Base-by-base conservation (phyloP, 441 rosid genomes). In the Pelargonium australe region DNA sequence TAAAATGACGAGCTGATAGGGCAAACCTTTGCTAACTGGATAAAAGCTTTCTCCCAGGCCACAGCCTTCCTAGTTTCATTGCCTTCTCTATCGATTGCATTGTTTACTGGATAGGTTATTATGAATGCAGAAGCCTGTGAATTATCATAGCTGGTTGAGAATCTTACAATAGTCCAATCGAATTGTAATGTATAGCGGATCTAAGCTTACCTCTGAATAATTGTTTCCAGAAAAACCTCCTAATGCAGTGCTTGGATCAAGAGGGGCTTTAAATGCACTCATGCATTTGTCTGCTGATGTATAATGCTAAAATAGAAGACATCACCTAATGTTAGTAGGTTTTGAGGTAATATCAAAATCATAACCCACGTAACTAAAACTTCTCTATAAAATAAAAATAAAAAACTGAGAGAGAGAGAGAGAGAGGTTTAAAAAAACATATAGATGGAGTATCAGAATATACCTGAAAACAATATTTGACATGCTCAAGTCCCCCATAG, bases 31-130 rank as follows among this genome's bases (percentile, higher is more conserved):
- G 85, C 97, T 68, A 90, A 80, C 71, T 82, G 91, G 77, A 95
- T 82, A 80, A 95, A 95, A 62, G 95, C 93, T 87, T 90, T 92
- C 87, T 95, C 99, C 99, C 99, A 95, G 67, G 92, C 96, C 63
- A 92, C 80, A 34, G 97, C 97, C 78, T 76, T 90, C 57, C 68
- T 84, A 57, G 81, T 92, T 86, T 81, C 87, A 78, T 84, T 90
- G 64, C 89, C 87, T 75, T 89, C 76, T 68, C 80, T 85, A 72
- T 81, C 83, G 37, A 90, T 75, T 23, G 78, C 89, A 61, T 90
- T 95, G 89, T 89, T 87, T 70, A 89, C 93, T 66, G 98, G 99
- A 84, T 90, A 95, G 67, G 99, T 92, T 76, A 95, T 85, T 41
- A 92, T 61, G 75, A 95, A 92, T 70, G 99, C 96, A 63, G 97